Evolutionary conservation across 805 yeast species (phyloP), one percentile per base, ranked within the genome.

Genomic region (Millerozyma miso): DNA sequence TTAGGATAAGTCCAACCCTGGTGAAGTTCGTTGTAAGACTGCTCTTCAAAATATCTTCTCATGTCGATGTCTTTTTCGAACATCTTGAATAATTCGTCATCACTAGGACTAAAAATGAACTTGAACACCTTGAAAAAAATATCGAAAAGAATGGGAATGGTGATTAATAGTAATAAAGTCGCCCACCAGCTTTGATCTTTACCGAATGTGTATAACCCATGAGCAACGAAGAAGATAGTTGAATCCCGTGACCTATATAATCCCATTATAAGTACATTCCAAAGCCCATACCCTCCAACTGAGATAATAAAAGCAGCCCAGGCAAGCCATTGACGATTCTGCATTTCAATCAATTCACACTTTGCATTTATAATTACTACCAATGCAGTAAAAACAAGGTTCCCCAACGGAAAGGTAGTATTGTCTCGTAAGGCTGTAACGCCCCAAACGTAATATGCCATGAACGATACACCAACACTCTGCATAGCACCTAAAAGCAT

Each of bases 161-260:
- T 63, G 1, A 71, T 59, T 15, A 85, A 58, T 1, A 81, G 72
- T 23, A 88, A 55, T 29, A 86, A 64, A 0, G 88, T 62, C 1
- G 88, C 87, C 98, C 98, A 93, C 80, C 89, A 91, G 0, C 86
- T 74, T n/a, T 71, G 59, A 57, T 93, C 97, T 16, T 50, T 63
- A 17, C 98, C 98, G 67, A 88, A 88, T 40, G 79, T 79, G 38
- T 80, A 62, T 38, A 93, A 69, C 2, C 93, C 95, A 47, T 77
- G 72, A 5, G 72, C 69, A 2, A 86, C 97, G 59, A 77, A 86
- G 62, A 79, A 89, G 12, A 86, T 85, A 42, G 78, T 65, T 29
- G 73, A 71, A 40, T 56, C 77, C 56, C 65, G 77, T 51, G 56
- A 62, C 54, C 62, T 68, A 59, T 87, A 84, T n/a, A 90, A 63